These are phyloP conservation scores for Byssothecium circinans DNA, from an alignment of 2,329 filamentous ascomycete species.

Conservation along the genomic window DNA sequence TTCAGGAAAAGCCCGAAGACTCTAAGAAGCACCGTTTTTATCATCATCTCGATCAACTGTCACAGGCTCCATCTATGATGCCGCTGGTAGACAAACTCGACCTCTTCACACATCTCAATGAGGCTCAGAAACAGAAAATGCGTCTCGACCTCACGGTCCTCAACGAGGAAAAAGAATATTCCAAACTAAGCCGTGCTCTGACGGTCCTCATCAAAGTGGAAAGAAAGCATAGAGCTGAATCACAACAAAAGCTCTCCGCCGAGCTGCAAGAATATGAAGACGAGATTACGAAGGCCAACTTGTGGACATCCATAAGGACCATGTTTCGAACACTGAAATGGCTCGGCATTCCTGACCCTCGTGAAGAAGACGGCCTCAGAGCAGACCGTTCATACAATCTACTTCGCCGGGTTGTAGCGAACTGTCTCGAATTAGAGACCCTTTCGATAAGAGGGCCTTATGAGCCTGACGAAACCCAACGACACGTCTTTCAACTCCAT, in stretches of 20 bases:
- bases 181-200: not conserved
- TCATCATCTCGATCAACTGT: not conserved
- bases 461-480: constrained; percentile 2
- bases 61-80: not conserved
- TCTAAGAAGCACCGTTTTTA: not conserved
- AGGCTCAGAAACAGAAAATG: not conserved
- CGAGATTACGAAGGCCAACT: not conserved
- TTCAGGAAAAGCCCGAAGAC: not conserved
- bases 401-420: constrained; percentile 2
- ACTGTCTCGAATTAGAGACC: constrained; percentile 16
- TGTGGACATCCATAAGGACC: not conserved
- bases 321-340: constrained; percentile 13
- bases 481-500: constrained; percentile 5
- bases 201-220: not conserved
- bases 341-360: constrained; percentile 19
- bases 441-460: constrained; percentile 25
- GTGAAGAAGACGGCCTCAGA: not conserved
- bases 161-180: not conserved
- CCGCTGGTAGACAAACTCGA: not conserved
- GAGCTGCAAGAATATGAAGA: not conserved
- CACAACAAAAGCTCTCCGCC: not conserved
- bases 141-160: not conserved
- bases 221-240: not conserved
- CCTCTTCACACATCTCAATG: not conserved
- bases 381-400: not conserved